Conservation (phyloP, 2,329 filamentous ascomycete species). For the Penicillium corylophilum region DNA sequence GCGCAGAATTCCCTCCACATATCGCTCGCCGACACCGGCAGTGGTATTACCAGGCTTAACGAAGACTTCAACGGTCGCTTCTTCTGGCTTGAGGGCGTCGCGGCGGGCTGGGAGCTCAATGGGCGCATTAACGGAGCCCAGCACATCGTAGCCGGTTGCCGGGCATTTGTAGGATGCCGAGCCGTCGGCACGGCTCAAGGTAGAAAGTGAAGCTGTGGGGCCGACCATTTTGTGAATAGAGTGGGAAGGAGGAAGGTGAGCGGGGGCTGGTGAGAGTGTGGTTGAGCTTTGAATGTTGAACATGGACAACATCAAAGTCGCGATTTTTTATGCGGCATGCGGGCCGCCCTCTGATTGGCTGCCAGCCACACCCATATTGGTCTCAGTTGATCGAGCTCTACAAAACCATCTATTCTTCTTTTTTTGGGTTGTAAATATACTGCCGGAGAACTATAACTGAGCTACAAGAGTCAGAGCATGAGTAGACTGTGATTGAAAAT, state of each 20-base stretch:
- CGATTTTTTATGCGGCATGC: conserved; percentile 18
- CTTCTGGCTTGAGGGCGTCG: conserved; percentile 81
- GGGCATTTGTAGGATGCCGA: conserved; percentile 44
- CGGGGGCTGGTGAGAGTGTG: not conserved
- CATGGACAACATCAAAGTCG: not conserved
- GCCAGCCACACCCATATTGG: not conserved
- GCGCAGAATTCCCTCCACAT: conserved; percentile 65
- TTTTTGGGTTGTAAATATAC: not conserved
- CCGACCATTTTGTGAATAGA: conserved; percentile 32
- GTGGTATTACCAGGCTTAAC: conserved; percentile 82
- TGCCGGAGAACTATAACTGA: not conserved
- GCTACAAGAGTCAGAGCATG: too few relatives aligned
- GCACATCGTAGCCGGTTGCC: conserved; percentile 68
- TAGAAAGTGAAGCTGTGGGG: conserved; percentile 35
- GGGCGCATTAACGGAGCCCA: conserved; percentile 87
- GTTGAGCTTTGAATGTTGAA: not conserved
- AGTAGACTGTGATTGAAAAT: too few relatives aligned
- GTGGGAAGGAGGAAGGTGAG: not conserved
- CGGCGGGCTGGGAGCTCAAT: conserved; percentile 78
- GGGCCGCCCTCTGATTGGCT: conserved; percentile 20
- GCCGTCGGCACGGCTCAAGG: conserved; percentile 39
- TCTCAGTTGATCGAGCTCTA: not conserved
- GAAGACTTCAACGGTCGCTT: conserved; percentile 85
- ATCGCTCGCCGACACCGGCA: conserved; percentile 78
- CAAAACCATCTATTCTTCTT: not conserved